Evolutionary conservation across 352 stramenopile species (phyloP), one percentile per base, ranked within the genome.

Genomic region (Phytophthora pseudosyringae): DNA sequence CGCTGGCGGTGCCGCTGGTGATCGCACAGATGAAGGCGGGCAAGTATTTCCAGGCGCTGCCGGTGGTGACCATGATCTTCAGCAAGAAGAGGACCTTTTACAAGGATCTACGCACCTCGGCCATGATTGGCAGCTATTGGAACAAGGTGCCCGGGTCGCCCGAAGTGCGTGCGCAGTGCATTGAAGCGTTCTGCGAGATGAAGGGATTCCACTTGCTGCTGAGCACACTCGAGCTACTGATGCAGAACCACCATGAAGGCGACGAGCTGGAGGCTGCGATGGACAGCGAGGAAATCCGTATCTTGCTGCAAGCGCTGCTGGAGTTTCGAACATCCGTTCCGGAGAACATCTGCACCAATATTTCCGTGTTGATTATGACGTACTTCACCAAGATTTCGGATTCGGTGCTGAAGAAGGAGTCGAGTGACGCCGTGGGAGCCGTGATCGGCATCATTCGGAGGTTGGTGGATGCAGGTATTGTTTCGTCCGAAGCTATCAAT

Each of bases 1-100:
- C 83, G 8, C 70, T 92, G 3, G 75, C 85, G 8, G 76, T 94
- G 15, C 81, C 76, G 4, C 26, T 96, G 15, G 81, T 93, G 58
- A 62, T 95, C 18, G 74, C 81, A 28, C 88, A 93, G 58, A 65
- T 96, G 18, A 90, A 95, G 59, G 70, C 59, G 13, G 83, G 85
- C 32, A 86, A 86, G 41, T 85, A 84, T 59, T 67, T 79, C 35
- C 76, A 90, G 44, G 76, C 75, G 16, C 64, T 96, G 12, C 80
- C 85, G 1, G 74, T 94, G 45, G 67, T 95, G 10, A 86, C 88
- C 2, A 88, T 95, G 80, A 67, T 96, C 1, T 89, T 96, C 41
- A 95, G 91, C 78, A 96, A 96, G 75, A 95, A 96, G 51, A 90
- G 89, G 54, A 91, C 80, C 8, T 95, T 96, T 45, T 96, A 96